phyloP scores from a whole-genome alignment of 2,329 filamentous ascomycete genomes.

The Verticillium longisporum region DNA sequence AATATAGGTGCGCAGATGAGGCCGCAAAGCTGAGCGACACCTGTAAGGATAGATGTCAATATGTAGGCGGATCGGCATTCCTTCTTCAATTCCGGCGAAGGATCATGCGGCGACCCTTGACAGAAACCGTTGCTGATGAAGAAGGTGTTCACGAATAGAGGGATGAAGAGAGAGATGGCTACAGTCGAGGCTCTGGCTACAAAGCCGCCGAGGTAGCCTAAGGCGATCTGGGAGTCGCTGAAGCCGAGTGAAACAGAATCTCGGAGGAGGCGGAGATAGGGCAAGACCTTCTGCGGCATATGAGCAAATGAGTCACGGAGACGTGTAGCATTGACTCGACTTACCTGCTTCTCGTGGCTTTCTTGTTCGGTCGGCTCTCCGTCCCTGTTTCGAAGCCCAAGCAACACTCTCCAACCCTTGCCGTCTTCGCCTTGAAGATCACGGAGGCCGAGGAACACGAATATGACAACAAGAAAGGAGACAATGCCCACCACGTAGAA shows the following conservation, averaged over 20 bases:
- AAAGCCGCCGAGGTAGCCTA: conserved; percentile 90
- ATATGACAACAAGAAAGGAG: conserved; percentile 63
- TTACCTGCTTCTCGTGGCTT: conserved; percentile 17
- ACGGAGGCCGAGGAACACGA: conserved; percentile 73
- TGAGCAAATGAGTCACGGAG: neutral
- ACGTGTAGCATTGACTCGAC: neutral
- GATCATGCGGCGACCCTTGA: conserved; percentile 55
- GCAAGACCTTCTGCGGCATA: conserved; percentile 30
- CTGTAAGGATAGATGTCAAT: conserved; percentile 78
- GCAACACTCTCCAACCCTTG: conserved; percentile 61
- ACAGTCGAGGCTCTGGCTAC: conserved; percentile 92
- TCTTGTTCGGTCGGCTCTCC: conserved; percentile 13
- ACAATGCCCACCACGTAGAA: conserved; percentile 81
- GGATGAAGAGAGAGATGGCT: conserved; percentile 90
- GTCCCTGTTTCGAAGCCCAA: conserved; percentile 29
- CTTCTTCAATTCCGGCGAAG: conserved; percentile 69
- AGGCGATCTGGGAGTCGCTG: conserved; percentile 67
- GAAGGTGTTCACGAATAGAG: conserved; percentile 85
- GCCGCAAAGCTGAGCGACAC: conserved; percentile 80
- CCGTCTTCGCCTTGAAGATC: conserved; percentile 64
- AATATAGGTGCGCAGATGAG: conserved; percentile 81
- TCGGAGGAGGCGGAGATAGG: conserved; percentile 54
- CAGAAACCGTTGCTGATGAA: conserved; percentile 80
- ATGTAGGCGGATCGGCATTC: conserved; percentile 84
- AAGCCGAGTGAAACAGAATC: conserved; percentile 64